Conservation (phyloP, 1,139 yeast genomes). For the Pichia sp. region DNA sequence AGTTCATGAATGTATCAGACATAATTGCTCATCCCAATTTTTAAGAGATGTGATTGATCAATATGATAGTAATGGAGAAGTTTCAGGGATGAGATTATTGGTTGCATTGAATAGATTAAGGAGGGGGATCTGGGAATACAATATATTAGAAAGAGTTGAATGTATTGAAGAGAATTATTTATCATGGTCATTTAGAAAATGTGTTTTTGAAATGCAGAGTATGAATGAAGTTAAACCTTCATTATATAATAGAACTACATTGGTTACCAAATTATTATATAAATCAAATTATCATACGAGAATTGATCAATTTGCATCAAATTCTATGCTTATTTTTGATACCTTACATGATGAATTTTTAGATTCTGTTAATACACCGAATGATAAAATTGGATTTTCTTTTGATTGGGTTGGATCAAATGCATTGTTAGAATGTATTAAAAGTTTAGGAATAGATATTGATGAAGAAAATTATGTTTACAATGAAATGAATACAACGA, state of each 20-base stretch:
- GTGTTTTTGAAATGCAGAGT: conserved; percentile 15
- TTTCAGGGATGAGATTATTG: conserved; percentile 9
- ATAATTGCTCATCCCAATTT: conserved; percentile 12
- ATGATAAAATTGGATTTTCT: conserved; percentile 9
- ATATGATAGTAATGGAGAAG: conserved; percentile 13
- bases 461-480: conserved; percentile 6
- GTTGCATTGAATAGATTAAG: conserved; percentile 11
- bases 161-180: conserved; percentile 11
- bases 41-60: conserved; percentile 14
- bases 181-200: conserved; percentile 13
- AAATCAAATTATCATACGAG: conserved; percentile 10
- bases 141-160: conserved; percentile 12
- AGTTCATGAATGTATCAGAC: conserved; percentile 12
- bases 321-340: conserved; percentile 14
- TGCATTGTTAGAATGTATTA: conserved; percentile 10
- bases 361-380: not conserved
- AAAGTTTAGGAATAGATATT: conserved; percentile 11
- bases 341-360: conserved; percentile 13
- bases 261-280: conserved; percentile 10
- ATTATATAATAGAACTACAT: conserved; percentile 9
- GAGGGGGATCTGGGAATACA: conserved; percentile 13
- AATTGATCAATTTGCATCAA: conserved; percentile 10
- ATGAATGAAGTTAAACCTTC: conserved; percentile 12
- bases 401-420: conserved; percentile 6
- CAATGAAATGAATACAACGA: not conserved